These are phyloP conservation scores for Leptographium wingfieldii DNA, from an alignment of 2,329 filamentous ascomycete species.

Conservation along the genomic window DNA sequence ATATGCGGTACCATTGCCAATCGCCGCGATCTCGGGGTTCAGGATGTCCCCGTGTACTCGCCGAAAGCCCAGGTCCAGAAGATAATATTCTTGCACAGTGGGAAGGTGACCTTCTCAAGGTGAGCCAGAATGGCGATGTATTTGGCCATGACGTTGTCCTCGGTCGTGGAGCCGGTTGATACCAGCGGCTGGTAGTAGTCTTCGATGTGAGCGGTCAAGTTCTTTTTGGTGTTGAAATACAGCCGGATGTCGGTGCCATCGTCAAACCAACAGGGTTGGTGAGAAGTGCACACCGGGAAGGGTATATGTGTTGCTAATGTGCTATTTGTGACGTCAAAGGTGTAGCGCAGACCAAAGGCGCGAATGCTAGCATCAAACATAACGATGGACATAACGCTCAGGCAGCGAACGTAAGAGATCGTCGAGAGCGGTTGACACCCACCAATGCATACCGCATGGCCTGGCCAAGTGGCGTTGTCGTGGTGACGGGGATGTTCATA, in stretches of 20 bases:
- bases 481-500: constrained; percentile 38
- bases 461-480: constrained; percentile 34
- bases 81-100: constrained; percentile 24
- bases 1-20: constrained; percentile 27
- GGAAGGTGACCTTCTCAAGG: constrained; percentile 23
- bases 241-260: constrained; percentile 27
- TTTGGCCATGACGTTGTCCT: constrained; percentile 29
- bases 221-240: constrained; percentile 25
- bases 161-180: constrained; percentile 13
- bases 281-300: constrained; percentile 35
- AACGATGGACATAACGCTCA: constrained; percentile 22
- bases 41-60: constrained; percentile 26
- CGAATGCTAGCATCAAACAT: constrained; percentile 34
- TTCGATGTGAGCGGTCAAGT: constrained; percentile 31
- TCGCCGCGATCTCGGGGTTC: constrained; percentile 31
- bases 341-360: constrained; percentile 37
- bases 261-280: constrained; percentile 28
- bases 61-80: constrained; percentile 36
- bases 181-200: constrained; percentile 31
- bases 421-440: background rate
- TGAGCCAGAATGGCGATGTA: constrained; percentile 28
- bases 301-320: constrained; percentile 26
- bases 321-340: constrained; percentile 30
- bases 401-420: constrained; percentile 29
- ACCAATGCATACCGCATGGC: constrained; percentile 28